phyloP scores from a whole-genome alignment of 768 basidiomycete species.

The Rhodotorula babjevae region DNA sequence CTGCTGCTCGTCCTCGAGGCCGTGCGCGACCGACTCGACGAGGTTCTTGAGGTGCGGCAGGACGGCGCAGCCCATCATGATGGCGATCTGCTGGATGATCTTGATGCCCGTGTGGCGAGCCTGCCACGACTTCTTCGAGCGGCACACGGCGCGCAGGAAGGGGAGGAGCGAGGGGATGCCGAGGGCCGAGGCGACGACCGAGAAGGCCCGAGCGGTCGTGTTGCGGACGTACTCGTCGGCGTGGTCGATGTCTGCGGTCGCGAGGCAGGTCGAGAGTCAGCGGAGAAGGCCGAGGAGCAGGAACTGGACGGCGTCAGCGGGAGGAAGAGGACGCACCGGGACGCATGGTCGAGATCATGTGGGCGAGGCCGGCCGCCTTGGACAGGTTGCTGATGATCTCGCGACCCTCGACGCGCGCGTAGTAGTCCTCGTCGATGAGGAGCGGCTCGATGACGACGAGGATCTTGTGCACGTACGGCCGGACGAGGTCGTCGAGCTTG shows the following conservation, averaged over 20 bases:
- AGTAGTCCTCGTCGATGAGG: conserved; percentile 88
- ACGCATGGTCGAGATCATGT: conserved; percentile 99
- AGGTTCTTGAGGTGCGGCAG: conserved; percentile 93
- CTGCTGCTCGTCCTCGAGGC: conserved; percentile 87
- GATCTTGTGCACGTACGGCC: conserved; percentile 99
- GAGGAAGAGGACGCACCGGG: conserved; percentile 50
- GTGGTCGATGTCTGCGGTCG: conserved; percentile 81
- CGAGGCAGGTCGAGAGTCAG: neutral
- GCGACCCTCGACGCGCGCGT: conserved; percentile 67
- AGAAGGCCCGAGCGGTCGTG: conserved; percentile 88
- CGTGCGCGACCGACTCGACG: conserved; percentile 91
- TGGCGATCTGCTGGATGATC: conserved; percentile 98
- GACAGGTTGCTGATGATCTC: conserved; percentile 99
- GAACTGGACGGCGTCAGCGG: no score
- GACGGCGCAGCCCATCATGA: conserved; percentile 99
- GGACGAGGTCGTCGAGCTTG: conserved; percentile 97
- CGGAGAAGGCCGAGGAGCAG: no score
- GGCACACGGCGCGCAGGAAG: conserved; percentile 96
- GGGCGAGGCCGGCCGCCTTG: conserved; percentile 96
- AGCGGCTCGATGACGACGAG: conserved; percentile 98
- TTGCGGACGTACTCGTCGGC: conserved; percentile 99
- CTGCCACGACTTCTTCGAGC: conserved; percentile 99
- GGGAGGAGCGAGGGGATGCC: conserved; percentile 96
- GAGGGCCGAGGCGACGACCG: conserved; percentile 91
- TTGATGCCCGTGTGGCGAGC: conserved; percentile 98